Evolutionary conservation across 768 basidiomycete genomes (phyloP).

Genomic region (Galerina marginata): DNA sequence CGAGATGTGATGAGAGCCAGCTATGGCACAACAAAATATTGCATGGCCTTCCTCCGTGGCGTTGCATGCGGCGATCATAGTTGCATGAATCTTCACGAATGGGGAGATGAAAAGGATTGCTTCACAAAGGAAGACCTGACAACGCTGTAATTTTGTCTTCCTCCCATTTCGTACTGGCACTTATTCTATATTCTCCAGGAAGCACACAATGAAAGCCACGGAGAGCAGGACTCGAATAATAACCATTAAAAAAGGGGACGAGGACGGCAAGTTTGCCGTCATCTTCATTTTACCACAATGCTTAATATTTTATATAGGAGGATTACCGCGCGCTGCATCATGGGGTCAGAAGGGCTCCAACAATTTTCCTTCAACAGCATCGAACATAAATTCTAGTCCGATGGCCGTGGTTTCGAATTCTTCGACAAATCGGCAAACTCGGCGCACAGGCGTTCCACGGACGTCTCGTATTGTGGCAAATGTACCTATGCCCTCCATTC

Average conservation of each 20-base stretch:
- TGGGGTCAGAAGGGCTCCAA: constrained; percentile 57
- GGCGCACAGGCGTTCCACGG: constrained; percentile 51
- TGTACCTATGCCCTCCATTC: constrained; percentile 22
- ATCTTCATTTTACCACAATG: constrained; percentile 11
- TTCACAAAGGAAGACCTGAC: constrained; percentile 97
- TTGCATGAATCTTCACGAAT: constrained; percentile 96
- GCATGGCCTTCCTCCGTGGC: constrained; percentile 92
- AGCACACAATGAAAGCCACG: constrained; percentile 92
- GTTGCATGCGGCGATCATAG: constrained; percentile 83
- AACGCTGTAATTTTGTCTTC: constrained; percentile 65
- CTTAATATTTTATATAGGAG: constrained; percentile 31
- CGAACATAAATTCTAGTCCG: constrained; percentile 13
- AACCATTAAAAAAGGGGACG: constrained; percentile 64
- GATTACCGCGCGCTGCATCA: constrained; percentile 71
- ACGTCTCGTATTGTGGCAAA: constrained; percentile 46
- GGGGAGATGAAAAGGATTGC: constrained; percentile 98
- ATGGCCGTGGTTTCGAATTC: neutral
- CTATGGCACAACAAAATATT: constrained; percentile 97
- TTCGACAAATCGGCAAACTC: constrained; percentile 42
- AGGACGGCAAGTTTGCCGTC: constrained; percentile 49
- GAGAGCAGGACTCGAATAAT: constrained; percentile 66
- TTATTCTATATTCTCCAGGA: constrained; percentile 48
- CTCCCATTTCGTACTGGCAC: constrained; percentile 7
- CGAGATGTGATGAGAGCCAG: constrained; percentile 91
- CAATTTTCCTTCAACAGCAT: constrained; percentile 20